phyloP scores from a whole-genome alignment of 371 early-diverging fungal genomes.

The Dipsacomyces acuminosporus region DNA sequence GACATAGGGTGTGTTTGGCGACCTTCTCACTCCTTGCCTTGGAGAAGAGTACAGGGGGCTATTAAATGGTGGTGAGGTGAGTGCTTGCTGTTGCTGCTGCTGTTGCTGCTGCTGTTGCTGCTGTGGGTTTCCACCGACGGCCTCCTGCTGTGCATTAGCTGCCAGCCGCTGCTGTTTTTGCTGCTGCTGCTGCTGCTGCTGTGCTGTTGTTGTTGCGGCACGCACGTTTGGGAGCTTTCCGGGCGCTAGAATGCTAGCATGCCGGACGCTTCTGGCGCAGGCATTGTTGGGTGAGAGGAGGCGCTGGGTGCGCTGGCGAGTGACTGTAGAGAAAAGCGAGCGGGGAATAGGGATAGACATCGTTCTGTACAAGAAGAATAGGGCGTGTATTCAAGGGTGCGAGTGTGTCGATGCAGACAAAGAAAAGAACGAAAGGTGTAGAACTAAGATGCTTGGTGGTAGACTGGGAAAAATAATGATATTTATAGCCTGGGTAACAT shows the following conservation, averaged over 20 bases:
- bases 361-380: constrained; percentile 1
- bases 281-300: too few relatives aligned
- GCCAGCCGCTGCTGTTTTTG: not conserved
- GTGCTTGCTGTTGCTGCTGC: not conserved
- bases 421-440: too few relatives aligned
- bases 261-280: not conserved
- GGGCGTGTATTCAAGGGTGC: not conserved
- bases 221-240: not conserved
- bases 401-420: too few relatives aligned
- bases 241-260: constrained; percentile 18
- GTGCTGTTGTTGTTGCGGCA: not conserved
- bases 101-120: constrained; percentile 4
- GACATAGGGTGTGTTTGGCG: not conserved
- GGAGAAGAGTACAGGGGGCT: too few relatives aligned
- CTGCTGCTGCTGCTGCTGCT: constrained; percentile 2
- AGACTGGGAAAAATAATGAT: too few relatives aligned
- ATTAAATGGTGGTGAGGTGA: too few relatives aligned
- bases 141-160: too few relatives aligned
- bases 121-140: not conserved
- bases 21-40: too few relatives aligned
- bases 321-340: not conserved
- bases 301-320: too few relatives aligned
- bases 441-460: too few relatives aligned
- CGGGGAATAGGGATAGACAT: not conserved
- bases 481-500: too few relatives aligned